Conservation (phyloP, 2,329 filamentous ascomycete species). For the Pestalotiopsis sp. region DNA sequence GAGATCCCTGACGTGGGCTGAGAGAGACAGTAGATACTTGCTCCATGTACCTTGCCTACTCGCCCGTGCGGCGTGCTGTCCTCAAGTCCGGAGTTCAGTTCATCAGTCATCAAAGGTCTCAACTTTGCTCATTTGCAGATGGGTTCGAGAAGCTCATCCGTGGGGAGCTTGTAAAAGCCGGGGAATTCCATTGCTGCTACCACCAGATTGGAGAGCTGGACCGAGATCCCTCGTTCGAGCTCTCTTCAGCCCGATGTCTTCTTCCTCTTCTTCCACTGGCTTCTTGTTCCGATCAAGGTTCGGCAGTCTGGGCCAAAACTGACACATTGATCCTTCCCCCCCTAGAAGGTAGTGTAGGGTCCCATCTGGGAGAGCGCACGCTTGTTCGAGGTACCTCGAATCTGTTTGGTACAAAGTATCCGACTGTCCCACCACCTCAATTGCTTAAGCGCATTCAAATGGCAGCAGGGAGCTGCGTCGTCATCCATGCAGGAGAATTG, state of each 20-base stretch:
- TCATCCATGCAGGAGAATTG: background rate
- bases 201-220: background rate
- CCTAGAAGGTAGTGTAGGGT: background rate
- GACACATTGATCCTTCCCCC: conserved; percentile 9
- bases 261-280: background rate
- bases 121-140: background rate
- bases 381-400: background rate
- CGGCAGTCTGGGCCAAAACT: conserved; percentile 8
- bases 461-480: background rate
- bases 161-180: background rate
- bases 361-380: background rate
- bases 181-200: background rate
- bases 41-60: background rate
- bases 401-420: conserved; percentile 2
- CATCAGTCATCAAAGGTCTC: background rate
- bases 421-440: background rate
- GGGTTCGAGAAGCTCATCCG: background rate
- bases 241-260: background rate
- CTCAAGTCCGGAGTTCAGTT: background rate
- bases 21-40: background rate
- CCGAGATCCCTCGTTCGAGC: background rate
- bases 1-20: background rate
- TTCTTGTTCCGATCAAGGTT: background rate
- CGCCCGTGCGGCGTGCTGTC: background rate
- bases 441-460: background rate